A percentile compares a stretch with the other conserved stretches of the same genome.
Conservation (phyloP, 164 flowering plant genomes). For the Euptelea pleiosperma region DNA sequence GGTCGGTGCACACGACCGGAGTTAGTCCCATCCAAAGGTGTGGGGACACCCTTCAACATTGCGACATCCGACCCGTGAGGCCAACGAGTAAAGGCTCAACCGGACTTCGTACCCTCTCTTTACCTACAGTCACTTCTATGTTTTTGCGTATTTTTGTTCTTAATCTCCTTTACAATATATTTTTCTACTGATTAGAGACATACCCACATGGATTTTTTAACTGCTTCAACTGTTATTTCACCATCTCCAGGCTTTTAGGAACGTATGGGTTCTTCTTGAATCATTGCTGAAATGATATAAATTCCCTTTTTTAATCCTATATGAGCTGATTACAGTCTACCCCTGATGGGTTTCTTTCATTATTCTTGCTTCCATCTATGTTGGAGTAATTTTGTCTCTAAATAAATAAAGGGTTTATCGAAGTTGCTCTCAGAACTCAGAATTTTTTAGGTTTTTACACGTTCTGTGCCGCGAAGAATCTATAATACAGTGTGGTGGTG, state of each 20-base stretch:
- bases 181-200: slow-evolving; percentile 7
- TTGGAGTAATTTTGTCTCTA: neutral
- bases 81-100: neutral
- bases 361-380: neutral
- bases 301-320: neutral
- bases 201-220: slow-evolving; percentile 5
- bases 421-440: slow-evolving; percentile 30
- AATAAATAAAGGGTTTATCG: slow-evolving; percentile 13
- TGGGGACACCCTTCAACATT: neutral
- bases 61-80: neutral
- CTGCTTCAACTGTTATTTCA: slow-evolving; percentile 2
- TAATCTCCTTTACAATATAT: neutral
- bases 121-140: too few relatives aligned
- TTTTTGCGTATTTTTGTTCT: too few relatives aligned
- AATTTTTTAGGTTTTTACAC: slow-evolving; percentile 13
- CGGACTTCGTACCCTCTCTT: too few relatives aligned
- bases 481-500: neutral
- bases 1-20: too few relatives aligned
- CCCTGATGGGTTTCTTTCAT: slow-evolving; percentile 1
- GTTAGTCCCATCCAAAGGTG: too few relatives aligned
- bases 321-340: neutral
- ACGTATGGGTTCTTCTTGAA: neutral
- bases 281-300: neutral
- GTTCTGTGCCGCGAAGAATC: neutral
- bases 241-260: neutral